These are phyloP conservation scores for Fistulinella prunicolor DNA, from an alignment of 768 basidiomycete species.

Conservation along the genomic window DNA sequence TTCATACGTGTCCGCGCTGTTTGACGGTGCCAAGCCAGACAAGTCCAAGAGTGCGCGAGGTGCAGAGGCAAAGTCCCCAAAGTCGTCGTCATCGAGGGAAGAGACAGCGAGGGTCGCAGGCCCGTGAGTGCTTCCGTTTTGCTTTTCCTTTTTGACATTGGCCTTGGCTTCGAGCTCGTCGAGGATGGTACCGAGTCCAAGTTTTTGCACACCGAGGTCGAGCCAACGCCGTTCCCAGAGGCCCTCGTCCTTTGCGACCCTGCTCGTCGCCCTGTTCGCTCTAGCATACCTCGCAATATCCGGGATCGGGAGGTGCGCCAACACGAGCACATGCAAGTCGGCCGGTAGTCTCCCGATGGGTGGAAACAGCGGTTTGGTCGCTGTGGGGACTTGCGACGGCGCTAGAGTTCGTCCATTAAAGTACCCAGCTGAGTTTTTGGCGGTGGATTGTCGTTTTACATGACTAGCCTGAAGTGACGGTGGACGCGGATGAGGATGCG, in stretches of 20 bases:
- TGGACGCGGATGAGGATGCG: constrained; percentile 28
- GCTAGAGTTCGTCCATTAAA: constrained; percentile 2
- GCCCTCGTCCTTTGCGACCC: constrained; percentile 63
- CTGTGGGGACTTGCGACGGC: constrained; percentile 14
- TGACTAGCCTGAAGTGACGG: constrained; percentile 7
- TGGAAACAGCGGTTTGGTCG: constrained; percentile 27
- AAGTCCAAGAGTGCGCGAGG: constrained; percentile 20
- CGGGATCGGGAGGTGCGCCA: constrained; percentile 71
- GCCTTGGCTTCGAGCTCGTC: constrained; percentile 54
- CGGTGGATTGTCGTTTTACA: constrained; percentile 8
- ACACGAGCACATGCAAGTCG: constrained; percentile 70
- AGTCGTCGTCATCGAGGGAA: constrained; percentile 67
- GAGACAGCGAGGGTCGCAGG: constrained; percentile 59
- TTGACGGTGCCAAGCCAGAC: constrained; percentile 7
- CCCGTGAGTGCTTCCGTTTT: constrained; percentile 37
- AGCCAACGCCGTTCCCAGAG: constrained; percentile 78
- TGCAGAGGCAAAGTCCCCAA: constrained; percentile 80
- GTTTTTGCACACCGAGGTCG: constrained; percentile 50
- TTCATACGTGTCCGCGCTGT: constrained; percentile 15
- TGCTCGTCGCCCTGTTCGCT: constrained; percentile 59
- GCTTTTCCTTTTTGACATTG: constrained; percentile 34
- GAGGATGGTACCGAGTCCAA: constrained; percentile 46
- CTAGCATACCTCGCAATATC: constrained; percentile 78
- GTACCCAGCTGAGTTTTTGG: constrained; percentile 8
- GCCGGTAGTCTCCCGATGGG: constrained; percentile 78